A percentile compares a stretch with the other conserved stretches of the same genome.
Evolutionary conservation across 2,329 filamentous ascomycete genomes (phyloP).

Genomic region (Colletotrichum sp.): DNA sequence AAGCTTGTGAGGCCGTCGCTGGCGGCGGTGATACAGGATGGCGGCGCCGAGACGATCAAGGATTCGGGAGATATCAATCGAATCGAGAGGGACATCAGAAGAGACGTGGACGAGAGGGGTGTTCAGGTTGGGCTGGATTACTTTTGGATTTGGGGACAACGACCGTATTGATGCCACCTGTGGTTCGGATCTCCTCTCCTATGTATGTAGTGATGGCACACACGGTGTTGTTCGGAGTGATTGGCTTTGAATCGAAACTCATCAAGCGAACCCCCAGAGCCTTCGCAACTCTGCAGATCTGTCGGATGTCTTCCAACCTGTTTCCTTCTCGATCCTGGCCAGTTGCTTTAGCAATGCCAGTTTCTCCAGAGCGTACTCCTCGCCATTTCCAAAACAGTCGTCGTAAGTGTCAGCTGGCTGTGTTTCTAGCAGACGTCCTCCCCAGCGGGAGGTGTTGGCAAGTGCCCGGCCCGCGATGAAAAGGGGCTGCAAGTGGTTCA

Average conservation of each 20-base stretch:
- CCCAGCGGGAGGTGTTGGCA: neutral
- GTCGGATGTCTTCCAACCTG: constrained; percentile 17
- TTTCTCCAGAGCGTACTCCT: constrained; percentile 2
- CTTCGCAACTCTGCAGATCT: neutral
- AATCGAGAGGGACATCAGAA: neutral
- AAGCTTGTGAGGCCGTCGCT: neutral
- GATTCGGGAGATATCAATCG: constrained; percentile 1
- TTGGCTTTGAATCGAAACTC: neutral
- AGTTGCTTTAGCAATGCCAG: constrained; percentile 10
- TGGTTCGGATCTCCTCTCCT: neutral
- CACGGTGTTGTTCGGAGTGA: neutral
- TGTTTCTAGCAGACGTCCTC: neutral
- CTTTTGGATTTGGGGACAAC: constrained; percentile 6
- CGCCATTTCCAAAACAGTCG: neutral
- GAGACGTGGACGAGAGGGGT: neutral
- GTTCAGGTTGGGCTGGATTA: neutral
- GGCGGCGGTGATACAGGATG: neutral
- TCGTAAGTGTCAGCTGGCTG: neutral
- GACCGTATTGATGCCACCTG: neutral
- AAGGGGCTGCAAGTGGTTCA: constrained; percentile 19
- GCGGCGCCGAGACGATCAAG: constrained; percentile 1
- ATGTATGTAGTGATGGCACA: neutral
- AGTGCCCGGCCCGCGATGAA: constrained; percentile 15
- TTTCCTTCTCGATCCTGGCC: constrained; percentile 9
- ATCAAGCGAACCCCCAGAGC: neutral